Percentiles rank a stretch among this genome's conserved stretches.
Conservation (phyloP, 805 yeast genomes). For the Phaffomyces thermotolerans region DNA sequence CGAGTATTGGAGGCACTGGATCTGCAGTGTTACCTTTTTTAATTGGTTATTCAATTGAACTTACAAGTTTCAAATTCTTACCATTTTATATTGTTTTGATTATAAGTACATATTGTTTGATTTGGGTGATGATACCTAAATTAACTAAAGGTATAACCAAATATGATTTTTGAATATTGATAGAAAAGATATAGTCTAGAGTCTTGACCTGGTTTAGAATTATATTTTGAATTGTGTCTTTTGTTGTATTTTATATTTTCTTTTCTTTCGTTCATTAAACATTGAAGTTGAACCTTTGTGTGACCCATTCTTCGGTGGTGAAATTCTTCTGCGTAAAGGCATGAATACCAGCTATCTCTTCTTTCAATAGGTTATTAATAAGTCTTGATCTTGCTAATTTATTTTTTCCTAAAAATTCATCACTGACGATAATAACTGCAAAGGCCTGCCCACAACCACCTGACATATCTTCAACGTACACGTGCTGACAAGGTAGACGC, state of each 20-base stretch:
- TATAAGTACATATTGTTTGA: slow-evolving; percentile 7
- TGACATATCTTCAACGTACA: slow-evolving; percentile 68
- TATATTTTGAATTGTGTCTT: no score
- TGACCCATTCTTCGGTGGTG: slow-evolving; percentile 81
- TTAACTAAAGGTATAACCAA: neutral
- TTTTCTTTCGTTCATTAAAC: slow-evolving; percentile 2
- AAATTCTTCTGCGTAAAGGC: slow-evolving; percentile 92
- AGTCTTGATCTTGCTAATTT: slow-evolving; percentile 79
- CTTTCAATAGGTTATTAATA: slow-evolving; percentile 72
- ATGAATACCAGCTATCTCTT: slow-evolving; percentile 83
- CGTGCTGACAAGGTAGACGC: slow-evolving; percentile 27
- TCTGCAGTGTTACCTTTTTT: slow-evolving; percentile 68
- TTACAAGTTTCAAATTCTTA: slow-evolving; percentile 20
- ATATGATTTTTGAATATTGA: slow-evolving; percentile 3
- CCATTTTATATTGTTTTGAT: slow-evolving; percentile 16
- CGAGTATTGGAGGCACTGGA: slow-evolving; percentile 79
- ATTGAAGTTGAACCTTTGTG: slow-evolving; percentile 20
- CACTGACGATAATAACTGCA: slow-evolving; percentile 80
- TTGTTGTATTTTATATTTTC: no score
- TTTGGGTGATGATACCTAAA: slow-evolving; percentile 9
- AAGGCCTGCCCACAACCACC: slow-evolving; percentile 96
- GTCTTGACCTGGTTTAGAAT: no score
- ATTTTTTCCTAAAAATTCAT: slow-evolving; percentile 70
- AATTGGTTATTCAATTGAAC: slow-evolving; percentile 39
- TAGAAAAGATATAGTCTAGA: neutral